Conservation (phyloP, 2,329 filamentous ascomycete genomes). For the Fusarium graminum region DNA sequence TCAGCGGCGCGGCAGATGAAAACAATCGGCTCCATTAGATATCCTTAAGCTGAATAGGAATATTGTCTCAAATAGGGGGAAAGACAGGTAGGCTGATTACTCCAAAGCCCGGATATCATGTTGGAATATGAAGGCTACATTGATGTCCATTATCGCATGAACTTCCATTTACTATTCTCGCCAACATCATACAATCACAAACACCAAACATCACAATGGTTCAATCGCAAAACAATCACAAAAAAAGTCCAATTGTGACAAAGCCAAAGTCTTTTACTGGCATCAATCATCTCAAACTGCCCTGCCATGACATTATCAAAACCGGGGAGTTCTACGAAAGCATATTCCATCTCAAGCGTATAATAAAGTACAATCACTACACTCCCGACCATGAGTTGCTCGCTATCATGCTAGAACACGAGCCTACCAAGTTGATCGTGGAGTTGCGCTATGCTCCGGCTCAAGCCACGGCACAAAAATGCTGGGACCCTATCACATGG, state of each 20-base stretch:
- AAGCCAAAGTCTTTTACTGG: slow-evolving; percentile 1
- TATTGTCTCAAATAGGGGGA: too few species aligned
- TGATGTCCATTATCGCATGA: too few species aligned
- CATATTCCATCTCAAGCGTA: neutral
- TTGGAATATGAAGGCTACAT: too few species aligned
- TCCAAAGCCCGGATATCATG: too few species aligned
- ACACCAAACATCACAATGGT: neutral
- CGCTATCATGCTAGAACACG: slow-evolving; percentile 1
- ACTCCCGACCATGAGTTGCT: neutral
- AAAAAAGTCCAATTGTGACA: too few species aligned
- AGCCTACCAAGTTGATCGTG: neutral
- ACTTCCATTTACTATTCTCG: too few species aligned
- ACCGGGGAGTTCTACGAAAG: neutral
- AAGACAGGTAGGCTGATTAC: too few species aligned
- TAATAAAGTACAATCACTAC: neutral
- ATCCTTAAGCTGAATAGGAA: too few species aligned
- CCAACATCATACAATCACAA: too few species aligned
- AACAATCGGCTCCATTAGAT: neutral
- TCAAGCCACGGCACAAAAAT: neutral
- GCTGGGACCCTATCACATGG: slow-evolving; percentile 8
- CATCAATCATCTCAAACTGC: slow-evolving; percentile 2
- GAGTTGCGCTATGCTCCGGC: neutral
- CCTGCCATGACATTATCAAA: neutral
- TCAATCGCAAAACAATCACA: too few species aligned
- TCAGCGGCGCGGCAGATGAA: neutral